phyloP scores from a whole-genome alignment of 768 basidiomycete genomes.

The Pholiota molesta region DNA sequence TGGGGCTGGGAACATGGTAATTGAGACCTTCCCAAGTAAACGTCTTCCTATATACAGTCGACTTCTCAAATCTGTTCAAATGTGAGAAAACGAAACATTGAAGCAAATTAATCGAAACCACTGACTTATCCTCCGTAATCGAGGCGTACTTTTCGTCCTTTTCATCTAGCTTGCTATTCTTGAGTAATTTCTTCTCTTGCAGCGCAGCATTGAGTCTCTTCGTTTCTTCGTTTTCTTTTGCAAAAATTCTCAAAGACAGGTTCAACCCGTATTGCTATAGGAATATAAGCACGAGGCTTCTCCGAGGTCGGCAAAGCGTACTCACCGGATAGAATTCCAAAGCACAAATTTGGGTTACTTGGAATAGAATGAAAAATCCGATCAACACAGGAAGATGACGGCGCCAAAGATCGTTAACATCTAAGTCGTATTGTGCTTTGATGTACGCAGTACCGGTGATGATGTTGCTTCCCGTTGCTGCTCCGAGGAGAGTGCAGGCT shows the following conservation, averaged over 20 bases:
- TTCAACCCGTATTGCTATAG: conserved; percentile 52
- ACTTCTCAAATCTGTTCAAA: not conserved
- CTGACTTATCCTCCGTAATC: conserved; percentile 11
- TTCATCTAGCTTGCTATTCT: conserved; percentile 31
- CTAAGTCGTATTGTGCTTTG: conserved; percentile 51
- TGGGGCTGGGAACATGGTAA: conserved; percentile 73
- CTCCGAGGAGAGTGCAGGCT: conserved; percentile 77
- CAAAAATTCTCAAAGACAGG: conserved; percentile 57
- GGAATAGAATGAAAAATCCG: conserved; percentile 72
- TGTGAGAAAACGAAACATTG: not conserved
- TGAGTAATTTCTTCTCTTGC: conserved; percentile 52
- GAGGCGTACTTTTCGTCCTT: conserved; percentile 9
- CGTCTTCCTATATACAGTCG: conserved; percentile 44
- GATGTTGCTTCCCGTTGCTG: conserved; percentile 52
- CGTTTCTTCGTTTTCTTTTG: conserved; percentile 57
- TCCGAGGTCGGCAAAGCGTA: conserved; percentile 2
- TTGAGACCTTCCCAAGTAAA: conserved; percentile 86
- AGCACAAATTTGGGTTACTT: conserved; percentile 65
- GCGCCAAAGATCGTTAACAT: conserved; percentile 59
- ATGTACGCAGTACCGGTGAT: conserved; percentile 70
- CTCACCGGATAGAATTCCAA: conserved; percentile 68
- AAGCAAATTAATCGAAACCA: not conserved
- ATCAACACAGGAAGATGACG: conserved; percentile 72
- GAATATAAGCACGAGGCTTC: conserved; percentile 15
- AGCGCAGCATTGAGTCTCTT: conserved; percentile 57